Conservation (phyloP, 306 rosid genomes). For the Hippophae tibetana region DNA sequence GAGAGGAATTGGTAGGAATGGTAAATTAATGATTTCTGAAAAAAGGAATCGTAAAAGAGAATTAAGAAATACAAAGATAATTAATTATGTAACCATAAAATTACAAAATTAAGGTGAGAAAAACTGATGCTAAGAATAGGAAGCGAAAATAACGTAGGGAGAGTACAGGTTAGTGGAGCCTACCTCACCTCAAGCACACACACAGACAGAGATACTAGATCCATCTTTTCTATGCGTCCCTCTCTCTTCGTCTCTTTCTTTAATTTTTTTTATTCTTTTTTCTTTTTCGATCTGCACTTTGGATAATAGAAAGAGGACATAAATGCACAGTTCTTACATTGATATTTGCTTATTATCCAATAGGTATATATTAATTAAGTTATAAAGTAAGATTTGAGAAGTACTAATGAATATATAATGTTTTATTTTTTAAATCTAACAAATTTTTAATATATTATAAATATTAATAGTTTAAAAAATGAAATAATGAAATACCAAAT, state of each 20-base stretch:
- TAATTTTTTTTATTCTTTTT: neutral
- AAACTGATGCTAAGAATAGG: slow-evolving; percentile 33
- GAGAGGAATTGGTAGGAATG: neutral
- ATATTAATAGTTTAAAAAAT: too few species aligned
- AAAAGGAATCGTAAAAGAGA: neutral
- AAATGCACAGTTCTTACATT: too few species aligned
- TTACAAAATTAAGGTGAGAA: slow-evolving; percentile 27
- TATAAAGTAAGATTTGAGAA: too few species aligned
- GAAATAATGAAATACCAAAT: too few species aligned
- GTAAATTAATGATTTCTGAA: neutral
- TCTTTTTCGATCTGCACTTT: too few species aligned
- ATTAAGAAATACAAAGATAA: slow-evolving; percentile 17
- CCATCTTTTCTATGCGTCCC: slow-evolving; percentile 29
- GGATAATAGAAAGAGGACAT: too few species aligned
- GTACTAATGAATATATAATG: too few species aligned
- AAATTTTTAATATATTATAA: too few species aligned
- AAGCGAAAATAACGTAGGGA: slow-evolving; percentile 25
- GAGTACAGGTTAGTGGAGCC: slow-evolving; percentile 38
- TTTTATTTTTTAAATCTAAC: too few species aligned
- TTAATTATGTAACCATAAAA: neutral
- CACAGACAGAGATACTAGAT: slow-evolving; percentile 21
- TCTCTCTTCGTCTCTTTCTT: slow-evolving; percentile 2
- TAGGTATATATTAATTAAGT: too few species aligned
- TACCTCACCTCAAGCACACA: slow-evolving; percentile 29
- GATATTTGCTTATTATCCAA: too few species aligned